phyloP scores from a whole-genome alignment of 2,329 filamentous ascomycete species.

The Berkeleyomyces rouxiae region DNA sequence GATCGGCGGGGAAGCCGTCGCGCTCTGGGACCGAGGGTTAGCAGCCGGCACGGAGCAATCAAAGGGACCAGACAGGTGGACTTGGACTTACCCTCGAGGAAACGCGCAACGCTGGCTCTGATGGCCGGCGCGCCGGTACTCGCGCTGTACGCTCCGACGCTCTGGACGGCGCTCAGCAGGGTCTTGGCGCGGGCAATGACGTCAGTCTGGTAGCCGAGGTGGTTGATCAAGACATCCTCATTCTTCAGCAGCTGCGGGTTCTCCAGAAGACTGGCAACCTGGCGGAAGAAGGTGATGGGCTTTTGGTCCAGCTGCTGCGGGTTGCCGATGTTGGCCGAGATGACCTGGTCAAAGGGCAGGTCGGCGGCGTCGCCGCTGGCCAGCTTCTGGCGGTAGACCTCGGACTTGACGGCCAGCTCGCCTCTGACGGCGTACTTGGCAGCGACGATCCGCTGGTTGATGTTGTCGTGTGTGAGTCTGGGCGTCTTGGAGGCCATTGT shows the following conservation, averaged over 20 bases:
- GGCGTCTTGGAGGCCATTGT: constrained; percentile 23
- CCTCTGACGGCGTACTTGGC: constrained; percentile 95
- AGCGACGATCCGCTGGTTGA: constrained; percentile 74
- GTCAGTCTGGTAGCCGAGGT: constrained; percentile 76
- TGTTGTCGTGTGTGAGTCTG: constrained; percentile 61
- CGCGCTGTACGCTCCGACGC: constrained; percentile 91
- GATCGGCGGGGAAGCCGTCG: constrained; percentile 73
- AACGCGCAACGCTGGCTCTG: constrained; percentile 75
- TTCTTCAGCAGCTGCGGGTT: constrained; percentile 74
- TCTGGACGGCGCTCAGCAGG: constrained; percentile 69
- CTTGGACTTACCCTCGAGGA: constrained; percentile 60
- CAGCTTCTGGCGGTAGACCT: constrained; percentile 69
- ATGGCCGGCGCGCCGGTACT: constrained; percentile 79
- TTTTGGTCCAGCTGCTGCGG: constrained; percentile 98
- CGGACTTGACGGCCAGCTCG: constrained; percentile 83
- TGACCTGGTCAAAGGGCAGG: constrained; percentile 77
- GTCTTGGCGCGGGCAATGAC: constrained; percentile 69
- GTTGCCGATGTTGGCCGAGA: constrained; percentile 97
- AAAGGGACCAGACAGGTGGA: constrained; percentile 1
- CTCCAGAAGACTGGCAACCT: constrained; percentile 85
- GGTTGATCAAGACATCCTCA: constrained; percentile 56
- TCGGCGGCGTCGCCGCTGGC: constrained; percentile 33
- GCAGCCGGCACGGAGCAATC: background rate
- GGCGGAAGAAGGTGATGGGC: constrained; percentile 96
- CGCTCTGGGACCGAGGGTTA: constrained; percentile 34